Percentiles rank a stretch among this genome's conserved stretches.
Conservation (phyloP, 2,329 filamentous ascomycete genomes). For the Corynespora cassiicola region DNA sequence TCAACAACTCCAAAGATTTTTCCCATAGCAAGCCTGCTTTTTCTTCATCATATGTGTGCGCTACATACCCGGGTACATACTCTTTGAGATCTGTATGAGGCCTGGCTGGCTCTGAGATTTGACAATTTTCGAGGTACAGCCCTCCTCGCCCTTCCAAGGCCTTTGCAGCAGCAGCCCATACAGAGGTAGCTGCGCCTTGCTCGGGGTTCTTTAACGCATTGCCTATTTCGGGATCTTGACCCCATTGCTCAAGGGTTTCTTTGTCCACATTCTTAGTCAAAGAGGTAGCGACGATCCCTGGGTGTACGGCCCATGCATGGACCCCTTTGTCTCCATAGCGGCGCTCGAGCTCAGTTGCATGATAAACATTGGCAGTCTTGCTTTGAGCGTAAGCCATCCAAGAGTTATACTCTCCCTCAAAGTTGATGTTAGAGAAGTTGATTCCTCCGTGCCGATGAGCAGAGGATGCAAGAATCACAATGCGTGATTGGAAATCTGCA, state of each 20-base stretch:
- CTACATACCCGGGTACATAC: conserved; percentile 23
- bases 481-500: conserved; percentile 51
- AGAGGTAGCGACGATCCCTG: conserved; percentile 1
- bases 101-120: conserved; percentile 29
- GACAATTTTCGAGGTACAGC: conserved; percentile 49
- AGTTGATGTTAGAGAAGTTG: not conserved
- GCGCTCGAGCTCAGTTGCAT: conserved; percentile 59
- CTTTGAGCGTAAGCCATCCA: conserved; percentile 53
- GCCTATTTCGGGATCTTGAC: not conserved
- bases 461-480: conserved; percentile 54
- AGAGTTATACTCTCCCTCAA: conserved; percentile 29
- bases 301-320: conserved; percentile 33
- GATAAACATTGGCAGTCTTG: conserved; percentile 61
- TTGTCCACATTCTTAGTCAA: conserved; percentile 3
- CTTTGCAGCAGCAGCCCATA: conserved; percentile 51
- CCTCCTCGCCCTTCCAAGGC: conserved; percentile 55
- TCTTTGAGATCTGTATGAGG: not conserved
- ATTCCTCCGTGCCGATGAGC: conserved; percentile 46
- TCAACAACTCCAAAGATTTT: conserved; percentile 17
- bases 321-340: conserved; percentile 52
- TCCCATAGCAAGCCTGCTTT: conserved; percentile 41
- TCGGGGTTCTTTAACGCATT: conserved; percentile 27
- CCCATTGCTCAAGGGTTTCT: not conserved
- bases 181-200: conserved; percentile 57
- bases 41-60: conserved; percentile 31